Evolutionary conservation across 306 rosid genomes (phyloP), one percentile per base, ranked within the genome.

Genomic region (Psophocarpus tetragonolobus): DNA sequence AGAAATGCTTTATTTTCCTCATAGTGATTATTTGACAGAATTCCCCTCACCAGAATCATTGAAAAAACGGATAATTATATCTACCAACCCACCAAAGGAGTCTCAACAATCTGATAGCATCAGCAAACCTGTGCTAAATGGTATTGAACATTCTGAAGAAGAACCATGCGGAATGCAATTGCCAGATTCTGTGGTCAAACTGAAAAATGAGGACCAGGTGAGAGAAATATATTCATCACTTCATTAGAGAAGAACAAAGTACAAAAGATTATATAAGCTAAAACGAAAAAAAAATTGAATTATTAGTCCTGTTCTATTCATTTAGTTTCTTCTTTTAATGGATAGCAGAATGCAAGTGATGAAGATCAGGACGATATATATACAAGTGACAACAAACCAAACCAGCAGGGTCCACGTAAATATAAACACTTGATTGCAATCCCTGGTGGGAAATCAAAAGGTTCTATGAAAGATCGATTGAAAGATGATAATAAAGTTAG

Each of bases 51-150:
- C 97, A 8, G 92, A 88, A 75, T 88, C 90, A 17, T 73, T 94
- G 70, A 90, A 85, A 85, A 57, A 81, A 48, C 77, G 79, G 51
- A 71, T 94, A 68, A 68, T 92, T 26, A 89, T 94, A 73, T 94
- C 98, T 33, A 92, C 98, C 38, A 94, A 92, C 81, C 94, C 97
- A 39, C 98, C 98, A 73, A 90, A 90, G 85, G 92, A 90, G 65
- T 57, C 35, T 77, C 82, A 15, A 12, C 79, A 36, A 61, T 67
- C 85, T 24, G 75, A 75, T 75, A 50, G 24, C 26, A 20, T 50
- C 33, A 66, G 5, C 47, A 82, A 33, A 45, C 63, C 61, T 8
- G 24, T n/a, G 26, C 57, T 20, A n/a, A 60, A 63, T 54, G 96
- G 53, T 79, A 88, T 67, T 63, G 90, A 89, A 62, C 85, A 87